Evolutionary conservation across 345 rosid species (phyloP).

Genomic region (Nephelium lappaceum): DNA sequence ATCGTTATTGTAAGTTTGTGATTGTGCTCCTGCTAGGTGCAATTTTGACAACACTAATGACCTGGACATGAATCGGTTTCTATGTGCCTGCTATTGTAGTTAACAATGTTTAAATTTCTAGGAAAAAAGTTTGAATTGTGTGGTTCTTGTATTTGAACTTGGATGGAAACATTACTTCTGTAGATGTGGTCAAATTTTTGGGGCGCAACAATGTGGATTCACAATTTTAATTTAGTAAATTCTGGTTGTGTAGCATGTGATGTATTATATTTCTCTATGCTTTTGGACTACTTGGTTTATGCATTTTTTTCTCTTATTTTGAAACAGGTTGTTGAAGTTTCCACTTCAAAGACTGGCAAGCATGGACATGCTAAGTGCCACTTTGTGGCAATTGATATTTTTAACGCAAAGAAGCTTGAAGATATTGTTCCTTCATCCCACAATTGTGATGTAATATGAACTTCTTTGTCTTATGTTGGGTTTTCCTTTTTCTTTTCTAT

Average conservation of each 20-base stretch:
- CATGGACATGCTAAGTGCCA: constrained; percentile 86
- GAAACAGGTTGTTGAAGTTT: constrained; percentile 73
- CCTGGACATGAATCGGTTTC: no score
- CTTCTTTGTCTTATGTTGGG: background rate
- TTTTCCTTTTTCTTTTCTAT: background rate
- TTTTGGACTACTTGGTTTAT: background rate
- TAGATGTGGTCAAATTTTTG: background rate
- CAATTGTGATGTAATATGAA: constrained; percentile 61
- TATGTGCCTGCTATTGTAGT: no score
- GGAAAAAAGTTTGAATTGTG: no score
- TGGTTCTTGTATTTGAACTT: no score
- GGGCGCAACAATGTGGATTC: background rate
- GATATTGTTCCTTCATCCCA: constrained; percentile 81
- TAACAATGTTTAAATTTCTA: no score
- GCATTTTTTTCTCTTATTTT: background rate
- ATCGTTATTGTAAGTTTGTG: no score
- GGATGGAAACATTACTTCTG: background rate
- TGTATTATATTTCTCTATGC: constrained; percentile 3
- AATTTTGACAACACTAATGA: no score
- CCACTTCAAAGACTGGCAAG: constrained; percentile 79
- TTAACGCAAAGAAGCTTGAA: constrained; percentile 73
- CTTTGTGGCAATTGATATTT: constrained; percentile 74
- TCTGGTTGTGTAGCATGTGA: background rate
- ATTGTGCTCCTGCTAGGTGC: background rate
- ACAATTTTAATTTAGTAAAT: background rate